phyloP scores from a whole-genome alignment of 257 asterid species.

The Ilex asprella region DNA sequence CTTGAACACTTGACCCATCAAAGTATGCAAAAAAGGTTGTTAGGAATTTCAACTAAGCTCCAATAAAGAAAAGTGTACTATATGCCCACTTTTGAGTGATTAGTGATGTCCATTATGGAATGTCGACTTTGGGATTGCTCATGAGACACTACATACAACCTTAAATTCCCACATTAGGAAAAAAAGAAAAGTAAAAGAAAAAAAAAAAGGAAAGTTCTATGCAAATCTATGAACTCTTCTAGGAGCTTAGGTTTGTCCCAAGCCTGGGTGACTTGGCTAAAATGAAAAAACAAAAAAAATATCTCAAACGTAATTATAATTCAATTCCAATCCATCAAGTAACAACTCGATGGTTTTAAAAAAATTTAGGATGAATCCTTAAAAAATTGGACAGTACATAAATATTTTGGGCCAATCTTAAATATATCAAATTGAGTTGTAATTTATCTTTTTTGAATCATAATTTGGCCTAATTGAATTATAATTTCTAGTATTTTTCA shows the following conservation, averaged over 20 bases:
- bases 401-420: too few species aligned
- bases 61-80: constrained; percentile 10
- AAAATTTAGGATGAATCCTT: too few species aligned
- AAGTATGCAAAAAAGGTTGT: constrained; percentile 8
- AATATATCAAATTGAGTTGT: too few species aligned
- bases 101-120: not conserved
- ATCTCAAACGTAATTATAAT: too few species aligned
- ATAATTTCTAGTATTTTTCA: too few species aligned
- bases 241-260: not conserved
- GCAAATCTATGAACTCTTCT: not conserved
- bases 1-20: not conserved
- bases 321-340: too few species aligned
- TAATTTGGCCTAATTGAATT: too few species aligned
- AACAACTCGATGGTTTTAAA: too few species aligned
- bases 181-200: not conserved
- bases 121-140: constrained; percentile 11
- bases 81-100: constrained; percentile 18
- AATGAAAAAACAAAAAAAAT: too few species aligned
- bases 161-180: constrained; percentile 36
- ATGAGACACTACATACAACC: constrained; percentile 17
- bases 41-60: constrained; percentile 15
- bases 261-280: too few species aligned
- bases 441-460: too few species aligned
- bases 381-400: too few species aligned
- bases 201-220: not conserved